Conservation (phyloP, 2,329 filamentous ascomycete genomes). For the Trichophyton benhamiae region DNA sequence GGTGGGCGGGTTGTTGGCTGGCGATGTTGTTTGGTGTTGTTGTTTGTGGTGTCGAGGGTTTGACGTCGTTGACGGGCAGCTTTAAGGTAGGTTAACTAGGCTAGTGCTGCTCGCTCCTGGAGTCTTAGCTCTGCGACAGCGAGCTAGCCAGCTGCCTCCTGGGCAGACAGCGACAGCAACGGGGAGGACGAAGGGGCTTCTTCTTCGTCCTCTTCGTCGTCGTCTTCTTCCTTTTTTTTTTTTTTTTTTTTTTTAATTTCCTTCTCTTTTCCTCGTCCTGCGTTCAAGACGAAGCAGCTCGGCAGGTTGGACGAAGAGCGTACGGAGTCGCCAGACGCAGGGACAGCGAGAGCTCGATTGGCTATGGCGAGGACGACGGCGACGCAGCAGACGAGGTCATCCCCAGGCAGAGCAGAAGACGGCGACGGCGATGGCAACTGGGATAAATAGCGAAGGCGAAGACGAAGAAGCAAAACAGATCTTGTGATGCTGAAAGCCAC, state of each 20-base stretch:
- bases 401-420: neutral
- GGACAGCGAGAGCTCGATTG: neutral
- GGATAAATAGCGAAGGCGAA: too few species aligned
- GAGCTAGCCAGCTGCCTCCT: too few species aligned
- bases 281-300: too few species aligned
- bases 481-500: slow-evolving; percentile 2
- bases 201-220: too few species aligned
- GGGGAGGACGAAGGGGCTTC: neutral
- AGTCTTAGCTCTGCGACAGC: too few species aligned
- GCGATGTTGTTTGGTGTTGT: neutral
- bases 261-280: too few species aligned
- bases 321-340: neutral
- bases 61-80: too few species aligned
- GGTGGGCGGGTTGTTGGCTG: neutral
- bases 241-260: too few species aligned
- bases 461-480: neutral
- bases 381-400: slow-evolving; percentile 2
- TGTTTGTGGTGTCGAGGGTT: neutral
- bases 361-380: slow-evolving; percentile 1
- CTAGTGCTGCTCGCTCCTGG: too few species aligned
- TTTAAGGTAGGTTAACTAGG: too few species aligned
- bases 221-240: too few species aligned
- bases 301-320: neutral
- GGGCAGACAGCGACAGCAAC: neutral
- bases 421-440: neutral